Base-by-base conservation (phyloP, 345 rosid species). In the Gossypium thurberi region DNA sequence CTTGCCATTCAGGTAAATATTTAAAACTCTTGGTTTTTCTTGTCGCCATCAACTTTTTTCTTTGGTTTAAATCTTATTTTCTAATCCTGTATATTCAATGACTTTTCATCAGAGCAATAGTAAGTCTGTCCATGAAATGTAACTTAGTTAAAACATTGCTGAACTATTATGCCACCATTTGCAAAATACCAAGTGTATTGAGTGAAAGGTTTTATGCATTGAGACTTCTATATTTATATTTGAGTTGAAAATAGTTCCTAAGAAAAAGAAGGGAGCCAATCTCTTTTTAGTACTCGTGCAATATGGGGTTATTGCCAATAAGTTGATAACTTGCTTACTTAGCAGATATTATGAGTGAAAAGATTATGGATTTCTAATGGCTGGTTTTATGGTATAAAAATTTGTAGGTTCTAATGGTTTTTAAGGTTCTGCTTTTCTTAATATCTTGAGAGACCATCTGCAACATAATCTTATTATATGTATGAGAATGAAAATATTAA, bases 1-100 rank as follows among this genome's bases (percentile, higher is more conserved):
- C 99, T 96, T 75, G 99, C 99, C 52, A 96, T 96, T 66, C 98
- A 96, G 96, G 99, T 96, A 17, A 77, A 59, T 50, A n/a, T 46
- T 48, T 50, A 14, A 68, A 26, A 48, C 57, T 4, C 14, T 14
- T 13, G 2, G n/a, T 13, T 10, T 13, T 23, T 9, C 4, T 67
- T 26, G 18, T 15, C 0, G 12, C 21, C 3, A 9, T 15, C 42
- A 25, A 26, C 12, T 4, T 15, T 26, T 23, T 28, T 50, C 26
- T 65, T 33, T 15, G 57, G 37, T 7, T 23, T 21, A 44, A 46
- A 65, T 20, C 37, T 43, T 20, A 18, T 21, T 9, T 42, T 64
- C 12, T 57, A 10, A 18, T 63, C 47, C 21, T 65, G 53, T 46
- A 14, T 28, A 6, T 60, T 60, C 10, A 60, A 14, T 60, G n/a